phyloP scores from a whole-genome alignment of 306 rosid species.

The Vigna mungo region DNA sequence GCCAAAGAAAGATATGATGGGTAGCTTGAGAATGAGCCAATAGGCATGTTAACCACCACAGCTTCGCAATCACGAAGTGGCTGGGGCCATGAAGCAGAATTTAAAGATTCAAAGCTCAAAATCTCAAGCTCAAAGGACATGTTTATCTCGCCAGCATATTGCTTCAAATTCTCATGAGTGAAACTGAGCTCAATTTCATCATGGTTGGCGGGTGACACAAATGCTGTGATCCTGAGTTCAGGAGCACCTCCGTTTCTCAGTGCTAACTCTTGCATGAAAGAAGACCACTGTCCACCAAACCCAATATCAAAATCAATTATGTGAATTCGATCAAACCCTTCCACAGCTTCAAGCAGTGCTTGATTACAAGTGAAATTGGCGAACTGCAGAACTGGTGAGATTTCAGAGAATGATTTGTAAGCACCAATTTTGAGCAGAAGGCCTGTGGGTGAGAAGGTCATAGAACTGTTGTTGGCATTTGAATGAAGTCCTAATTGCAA shows the following conservation, averaged over 20 bases:
- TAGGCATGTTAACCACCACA: conserved; percentile 76
- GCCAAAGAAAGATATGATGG: conserved; percentile 60
- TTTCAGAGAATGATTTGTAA: conserved; percentile 85
- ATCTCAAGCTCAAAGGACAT: conserved; percentile 75
- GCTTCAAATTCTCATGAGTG: conserved; percentile 74
- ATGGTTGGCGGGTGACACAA: conserved; percentile 61
- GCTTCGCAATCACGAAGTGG: conserved; percentile 68
- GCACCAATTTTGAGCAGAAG: conserved; percentile 82
- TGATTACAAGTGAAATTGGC: conserved; percentile 90
- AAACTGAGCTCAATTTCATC: conserved; percentile 80
- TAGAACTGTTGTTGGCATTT: conserved; percentile 46
- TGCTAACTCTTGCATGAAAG: conserved; percentile 88
- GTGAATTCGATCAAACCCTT: conserved; percentile 70
- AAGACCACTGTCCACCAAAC: conserved; percentile 92
- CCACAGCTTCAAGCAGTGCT: conserved; percentile 84
- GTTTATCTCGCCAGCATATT: conserved; percentile 74
- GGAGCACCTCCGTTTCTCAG: conserved; percentile 65
- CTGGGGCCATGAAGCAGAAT: conserved; percentile 70
- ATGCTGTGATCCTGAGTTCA: conserved; percentile 79
- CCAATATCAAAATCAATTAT: conserved; percentile 88
- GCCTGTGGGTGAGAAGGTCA: conserved; percentile 62
- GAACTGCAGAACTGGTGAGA: conserved; percentile 88
- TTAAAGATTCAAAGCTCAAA: conserved; percentile 62
- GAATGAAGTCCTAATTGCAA: conserved; percentile 63
- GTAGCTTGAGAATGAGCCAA: conserved; percentile 55